Base-by-base conservation (phyloP, 352 stramenopile species). In the Sclerospora graminicola region DNA sequence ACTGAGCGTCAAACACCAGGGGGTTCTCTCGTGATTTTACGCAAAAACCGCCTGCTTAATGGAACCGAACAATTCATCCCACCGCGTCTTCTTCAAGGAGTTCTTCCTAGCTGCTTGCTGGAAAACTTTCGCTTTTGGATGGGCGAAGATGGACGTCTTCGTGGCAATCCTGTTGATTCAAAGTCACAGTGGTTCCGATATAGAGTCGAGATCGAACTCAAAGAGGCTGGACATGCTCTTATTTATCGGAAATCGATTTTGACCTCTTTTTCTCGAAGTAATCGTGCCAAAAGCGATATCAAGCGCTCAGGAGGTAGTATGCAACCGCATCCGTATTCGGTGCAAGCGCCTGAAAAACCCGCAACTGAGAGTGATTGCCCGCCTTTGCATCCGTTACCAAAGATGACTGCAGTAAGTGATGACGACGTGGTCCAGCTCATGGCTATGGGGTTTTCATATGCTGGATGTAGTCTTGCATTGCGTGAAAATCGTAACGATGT, bases 61-160 rank as follows among this genome's bases (percentile, higher is more conserved):
- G 79, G 79, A 4, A 78, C 60, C 4, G 82, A 96, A 49, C 82
- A 88, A 35, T 96, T 89, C 36, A 69, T 98, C 20, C 94, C 94
- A 4, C 78, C 78, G 9, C 75, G 94, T 2, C 86, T 98, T 32
- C 57, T 99, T 13, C 89, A 96, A 24, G 96, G 96, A 23, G 57
- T 98, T 19, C 40, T 99, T 27, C 95, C 95, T 9, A 93, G 77
- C 34, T 94, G 84, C 11, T 72, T 99, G 24, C 64, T 98, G 4
- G 95, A 98, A 34, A 87, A 88, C 14, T 98, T 98, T 46, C 64
- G 89, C 1, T 98, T 98, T 55, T 99, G 96, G 96, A 89, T 97
- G 39, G 95, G 90, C 34, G 84, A 97, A 54, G 84, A 98, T 57
- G 92, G 96, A 36, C 80, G 82, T 27, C 71, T 99, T 10, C 83